A percentile compares a stretch with the other conserved stretches of the same genome.
phyloP scores from a whole-genome alignment of 2,329 filamentous ascomycete species.

The Alternaria sp. region DNA sequence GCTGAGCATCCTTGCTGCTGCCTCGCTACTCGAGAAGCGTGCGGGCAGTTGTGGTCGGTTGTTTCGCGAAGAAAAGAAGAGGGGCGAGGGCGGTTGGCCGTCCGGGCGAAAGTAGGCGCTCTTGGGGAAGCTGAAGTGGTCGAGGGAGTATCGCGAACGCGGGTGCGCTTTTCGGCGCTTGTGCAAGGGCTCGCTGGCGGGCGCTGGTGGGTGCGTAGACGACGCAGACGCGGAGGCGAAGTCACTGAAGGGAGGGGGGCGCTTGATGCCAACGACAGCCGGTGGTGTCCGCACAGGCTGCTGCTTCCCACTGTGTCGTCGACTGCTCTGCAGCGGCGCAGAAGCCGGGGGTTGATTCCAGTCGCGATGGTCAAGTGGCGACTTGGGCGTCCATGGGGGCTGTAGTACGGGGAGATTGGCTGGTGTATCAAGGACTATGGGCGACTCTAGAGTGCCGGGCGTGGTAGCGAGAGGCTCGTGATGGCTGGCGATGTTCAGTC shows the following conservation, averaged over 20 bases:
- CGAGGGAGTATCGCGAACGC: constrained; percentile 47
- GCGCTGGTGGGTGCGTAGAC: not conserved
- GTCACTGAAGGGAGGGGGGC: constrained; percentile 16
- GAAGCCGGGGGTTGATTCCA: constrained; percentile 21
- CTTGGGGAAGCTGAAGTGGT: constrained; percentile 46
- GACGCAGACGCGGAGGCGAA: not conserved
- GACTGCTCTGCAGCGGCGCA: constrained; percentile 19
- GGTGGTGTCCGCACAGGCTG: constrained; percentile 25
- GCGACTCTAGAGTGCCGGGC: constrained; percentile 2
- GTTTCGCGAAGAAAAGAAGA: constrained; percentile 62
- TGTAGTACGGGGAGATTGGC: constrained; percentile 4
- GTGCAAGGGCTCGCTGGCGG: constrained; percentile 46
- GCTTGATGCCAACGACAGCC: constrained; percentile 34
- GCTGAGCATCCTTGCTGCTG: constrained; percentile 66
- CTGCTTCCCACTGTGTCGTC: constrained; percentile 8
- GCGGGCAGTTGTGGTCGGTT: constrained; percentile 56
- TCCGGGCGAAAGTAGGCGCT: constrained; percentile 25
- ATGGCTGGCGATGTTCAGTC: constrained; percentile 7
- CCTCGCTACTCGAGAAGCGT: constrained; percentile 67
- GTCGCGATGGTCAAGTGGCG: constrained; percentile 24
- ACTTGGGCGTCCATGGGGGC: constrained; percentile 29
- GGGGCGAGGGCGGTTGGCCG: constrained; percentile 57
- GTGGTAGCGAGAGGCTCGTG: constrained; percentile 9
- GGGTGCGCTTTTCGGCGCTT: constrained; percentile 44
- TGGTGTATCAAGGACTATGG: constrained; percentile 10